Evolutionary conservation across 1,139 yeast genomes (phyloP).

Genomic region (Wickerhamiella infanticola): DNA sequence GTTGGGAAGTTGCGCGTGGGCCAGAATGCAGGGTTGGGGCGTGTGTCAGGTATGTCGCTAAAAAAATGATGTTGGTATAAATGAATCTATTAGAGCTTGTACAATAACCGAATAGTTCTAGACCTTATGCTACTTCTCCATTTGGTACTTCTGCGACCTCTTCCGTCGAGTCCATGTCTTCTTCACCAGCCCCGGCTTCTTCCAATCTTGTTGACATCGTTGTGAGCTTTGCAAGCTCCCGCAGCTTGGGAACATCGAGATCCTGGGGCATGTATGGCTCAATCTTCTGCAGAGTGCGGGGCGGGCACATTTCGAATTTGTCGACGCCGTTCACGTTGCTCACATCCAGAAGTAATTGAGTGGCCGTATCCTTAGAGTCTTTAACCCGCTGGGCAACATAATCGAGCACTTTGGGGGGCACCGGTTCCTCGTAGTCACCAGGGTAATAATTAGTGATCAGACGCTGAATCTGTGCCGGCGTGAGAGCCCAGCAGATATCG

Average conservation of each 20-base stretch:
- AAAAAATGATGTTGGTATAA: no score
- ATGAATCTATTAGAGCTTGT: no score
- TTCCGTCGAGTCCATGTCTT: no score
- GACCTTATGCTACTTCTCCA: no score
- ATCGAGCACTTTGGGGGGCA: constrained; percentile 67
- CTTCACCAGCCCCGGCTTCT: not conserved
- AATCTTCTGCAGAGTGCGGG: constrained; percentile 75
- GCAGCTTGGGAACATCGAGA: constrained; percentile 76
- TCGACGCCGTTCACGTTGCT: constrained; percentile 52
- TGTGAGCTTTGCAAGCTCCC: constrained; percentile 79
- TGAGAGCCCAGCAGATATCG: constrained; percentile 88
- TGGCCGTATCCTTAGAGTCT: constrained; percentile 22
- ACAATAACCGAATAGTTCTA: no score
- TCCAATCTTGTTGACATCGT: constrained; percentile 29
- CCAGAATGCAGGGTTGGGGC: no score
- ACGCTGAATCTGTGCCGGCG: constrained; percentile 88
- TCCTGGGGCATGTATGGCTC: constrained; percentile 96
- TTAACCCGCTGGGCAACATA: constrained; percentile 77
- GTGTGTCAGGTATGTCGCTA: no score
- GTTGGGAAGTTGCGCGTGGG: not conserved
- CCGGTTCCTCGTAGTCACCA: constrained; percentile 93
- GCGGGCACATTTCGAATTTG: constrained; percentile 71
- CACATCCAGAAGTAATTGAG: constrained; percentile 34
- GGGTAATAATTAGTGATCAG: constrained; percentile 76
- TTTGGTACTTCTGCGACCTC: no score